phyloP scores from a whole-genome alignment of 225 moss, liverwort and hornwort genomes.

The Marchantia paleacea region DNA sequence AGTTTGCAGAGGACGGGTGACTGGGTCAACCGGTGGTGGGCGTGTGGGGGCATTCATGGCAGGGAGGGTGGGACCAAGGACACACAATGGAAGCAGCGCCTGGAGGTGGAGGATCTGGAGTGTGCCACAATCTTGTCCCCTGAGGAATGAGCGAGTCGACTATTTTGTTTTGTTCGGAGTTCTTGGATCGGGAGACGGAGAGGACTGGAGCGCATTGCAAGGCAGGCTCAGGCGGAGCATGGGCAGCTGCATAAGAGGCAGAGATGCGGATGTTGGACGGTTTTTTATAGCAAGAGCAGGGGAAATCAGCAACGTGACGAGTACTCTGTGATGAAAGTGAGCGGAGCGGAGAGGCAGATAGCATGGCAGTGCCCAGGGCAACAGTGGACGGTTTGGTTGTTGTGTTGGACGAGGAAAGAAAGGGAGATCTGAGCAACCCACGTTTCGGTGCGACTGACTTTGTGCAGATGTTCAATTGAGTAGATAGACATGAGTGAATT shows the following conservation, averaged over 20 bases:
- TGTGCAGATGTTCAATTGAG: not conserved
- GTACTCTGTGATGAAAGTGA: not conserved
- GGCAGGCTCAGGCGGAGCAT: slow-evolving; percentile 1
- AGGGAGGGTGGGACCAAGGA: not conserved
- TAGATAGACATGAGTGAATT: slow-evolving; percentile 21
- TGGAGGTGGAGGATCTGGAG: slow-evolving; percentile 13
- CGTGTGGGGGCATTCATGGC: not conserved
- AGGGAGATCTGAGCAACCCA: not conserved
- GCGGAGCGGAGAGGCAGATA: not conserved
- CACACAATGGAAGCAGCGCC: not conserved
- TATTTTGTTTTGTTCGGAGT: not conserved
- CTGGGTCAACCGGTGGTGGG: not conserved
- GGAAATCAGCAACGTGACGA: slow-evolving; percentile 13
- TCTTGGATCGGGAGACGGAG: not conserved
- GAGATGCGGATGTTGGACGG: not conserved
- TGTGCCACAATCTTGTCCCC: slow-evolving; percentile 1
- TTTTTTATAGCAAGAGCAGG: slow-evolving; percentile 9
- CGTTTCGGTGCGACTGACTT: not conserved
- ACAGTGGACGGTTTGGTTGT: not conserved
- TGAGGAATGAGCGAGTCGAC: not conserved
- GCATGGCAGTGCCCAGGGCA: not conserved
- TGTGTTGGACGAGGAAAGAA: not conserved
- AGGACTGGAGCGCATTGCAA: not conserved
- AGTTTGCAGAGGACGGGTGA: not conserved
- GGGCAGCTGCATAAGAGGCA: not conserved